Conservation (phyloP, 768 basidiomycete species). For the Pluteus cervinus region DNA sequence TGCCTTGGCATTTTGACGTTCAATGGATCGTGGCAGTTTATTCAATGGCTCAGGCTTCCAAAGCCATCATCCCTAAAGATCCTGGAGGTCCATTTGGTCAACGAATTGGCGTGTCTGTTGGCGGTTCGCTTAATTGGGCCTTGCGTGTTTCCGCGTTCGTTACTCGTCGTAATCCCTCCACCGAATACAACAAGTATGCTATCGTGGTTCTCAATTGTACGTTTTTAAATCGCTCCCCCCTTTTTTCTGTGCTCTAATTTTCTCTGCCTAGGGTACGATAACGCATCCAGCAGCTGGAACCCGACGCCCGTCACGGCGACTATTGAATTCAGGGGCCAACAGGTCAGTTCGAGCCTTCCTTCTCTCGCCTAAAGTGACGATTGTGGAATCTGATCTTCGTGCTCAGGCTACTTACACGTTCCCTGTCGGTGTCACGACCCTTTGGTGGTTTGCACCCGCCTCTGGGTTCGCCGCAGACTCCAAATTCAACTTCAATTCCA, state of each 20-base stretch:
- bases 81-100: slow-evolving; percentile 61
- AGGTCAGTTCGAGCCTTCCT: slow-evolving; percentile 29
- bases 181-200: slow-evolving; percentile 60
- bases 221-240: slow-evolving; percentile 6
- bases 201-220: slow-evolving; percentile 71
- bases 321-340: slow-evolving; percentile 58
- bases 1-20: background rate
- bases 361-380: too few species aligned
- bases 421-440: slow-evolving; percentile 64
- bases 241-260: background rate
- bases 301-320: slow-evolving; percentile 49
- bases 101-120: slow-evolving; percentile 59
- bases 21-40: slow-evolving; percentile 38
- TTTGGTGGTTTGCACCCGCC: slow-evolving; percentile 39
- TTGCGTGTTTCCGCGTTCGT: slow-evolving; percentile 64
- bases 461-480: background rate
- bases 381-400: background rate
- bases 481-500: background rate
- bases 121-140: slow-evolving; percentile 49
- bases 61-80: slow-evolving; percentile 68
- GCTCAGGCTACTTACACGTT: slow-evolving; percentile 63
- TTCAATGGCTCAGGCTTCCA: slow-evolving; percentile 68
- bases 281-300: slow-evolving; percentile 42
- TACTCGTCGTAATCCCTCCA: slow-evolving; percentile 44
- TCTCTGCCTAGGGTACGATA: slow-evolving; percentile 47